These are phyloP conservation scores for Cryphonectria naterciae DNA, from an alignment of 2,329 filamentous ascomycete species.

Conservation along the genomic window DNA sequence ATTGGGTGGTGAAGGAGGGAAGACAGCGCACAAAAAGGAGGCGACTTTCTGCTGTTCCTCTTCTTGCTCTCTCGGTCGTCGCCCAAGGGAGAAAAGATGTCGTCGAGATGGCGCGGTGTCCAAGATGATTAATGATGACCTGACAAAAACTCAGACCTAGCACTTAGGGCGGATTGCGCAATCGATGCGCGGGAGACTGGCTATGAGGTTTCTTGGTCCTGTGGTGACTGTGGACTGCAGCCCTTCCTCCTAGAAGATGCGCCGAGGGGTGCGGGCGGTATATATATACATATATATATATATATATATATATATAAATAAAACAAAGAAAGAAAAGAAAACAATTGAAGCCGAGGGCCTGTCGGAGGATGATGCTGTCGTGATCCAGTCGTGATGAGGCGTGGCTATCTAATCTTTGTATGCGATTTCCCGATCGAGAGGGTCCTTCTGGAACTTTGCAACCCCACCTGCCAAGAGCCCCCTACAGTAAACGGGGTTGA, in stretches of 20 bases:
- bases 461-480: background rate
- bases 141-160: background rate
- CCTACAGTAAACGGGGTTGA: no score
- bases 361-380: slow-evolving; percentile 1
- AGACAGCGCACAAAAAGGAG: background rate
- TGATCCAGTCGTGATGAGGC: background rate
- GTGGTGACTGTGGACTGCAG: background rate
- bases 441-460: background rate
- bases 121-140: slow-evolving; percentile 7
- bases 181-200: slow-evolving; percentile 15
- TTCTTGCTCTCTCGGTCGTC: background rate
- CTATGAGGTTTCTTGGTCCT: background rate
- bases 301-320: background rate
- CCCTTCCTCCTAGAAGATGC: background rate
- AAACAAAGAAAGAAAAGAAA: background rate
- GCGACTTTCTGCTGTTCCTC: background rate
- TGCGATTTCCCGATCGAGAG: background rate
- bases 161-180: slow-evolving; percentile 27
- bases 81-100: background rate
- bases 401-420: background rate
- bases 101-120: background rate
- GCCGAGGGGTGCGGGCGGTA: background rate
- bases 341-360: background rate
- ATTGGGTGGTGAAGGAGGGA: background rate
- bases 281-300: background rate